phyloP scores from a whole-genome alignment of 805 yeast genomes.

The Naumovozyma dairenensis region DNA sequence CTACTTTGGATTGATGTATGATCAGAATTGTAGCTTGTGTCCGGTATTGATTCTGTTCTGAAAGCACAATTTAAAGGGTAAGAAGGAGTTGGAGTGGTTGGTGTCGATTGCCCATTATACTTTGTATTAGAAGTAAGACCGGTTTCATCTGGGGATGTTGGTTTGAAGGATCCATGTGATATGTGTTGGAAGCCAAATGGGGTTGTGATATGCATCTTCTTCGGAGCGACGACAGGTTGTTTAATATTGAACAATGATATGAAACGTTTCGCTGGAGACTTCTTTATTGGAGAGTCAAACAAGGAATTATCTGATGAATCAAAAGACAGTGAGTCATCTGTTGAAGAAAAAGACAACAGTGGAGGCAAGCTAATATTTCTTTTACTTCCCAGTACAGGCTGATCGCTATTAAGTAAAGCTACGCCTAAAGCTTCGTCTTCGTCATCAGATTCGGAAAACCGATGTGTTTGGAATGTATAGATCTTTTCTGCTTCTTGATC shows the following conservation, averaged over 20 bases:
- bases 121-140: neutral
- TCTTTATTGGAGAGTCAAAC: neutral
- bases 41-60: conserved; percentile 10
- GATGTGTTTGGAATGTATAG: conserved; percentile 23
- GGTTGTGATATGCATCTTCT: conserved; percentile 31
- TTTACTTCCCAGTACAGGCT: conserved; percentile 24
- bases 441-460: conserved; percentile 15
- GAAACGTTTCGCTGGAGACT: no score
- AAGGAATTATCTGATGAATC: no score
- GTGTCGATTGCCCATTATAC: neutral
- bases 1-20: no score
- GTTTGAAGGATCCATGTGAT: neutral
- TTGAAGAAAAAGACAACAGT: no score
- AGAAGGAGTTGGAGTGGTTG: neutral
- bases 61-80: conserved; percentile 6
- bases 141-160: no score
- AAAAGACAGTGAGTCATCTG: no score
- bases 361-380: conserved; percentile 32
- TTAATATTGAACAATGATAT: no score
- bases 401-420: conserved; percentile 26
- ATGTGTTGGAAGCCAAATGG: conserved; percentile 2
- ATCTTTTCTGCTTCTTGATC: conserved; percentile 30
- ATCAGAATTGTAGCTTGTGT: no score
- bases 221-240: no score
- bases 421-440: conserved; percentile 22